A percentile compares a stretch with the other conserved stretches of the same genome.
phyloP scores from a whole-genome alignment of 2,329 filamentous ascomycete species.

The Ceratocystiopsis brevicomis region DNA sequence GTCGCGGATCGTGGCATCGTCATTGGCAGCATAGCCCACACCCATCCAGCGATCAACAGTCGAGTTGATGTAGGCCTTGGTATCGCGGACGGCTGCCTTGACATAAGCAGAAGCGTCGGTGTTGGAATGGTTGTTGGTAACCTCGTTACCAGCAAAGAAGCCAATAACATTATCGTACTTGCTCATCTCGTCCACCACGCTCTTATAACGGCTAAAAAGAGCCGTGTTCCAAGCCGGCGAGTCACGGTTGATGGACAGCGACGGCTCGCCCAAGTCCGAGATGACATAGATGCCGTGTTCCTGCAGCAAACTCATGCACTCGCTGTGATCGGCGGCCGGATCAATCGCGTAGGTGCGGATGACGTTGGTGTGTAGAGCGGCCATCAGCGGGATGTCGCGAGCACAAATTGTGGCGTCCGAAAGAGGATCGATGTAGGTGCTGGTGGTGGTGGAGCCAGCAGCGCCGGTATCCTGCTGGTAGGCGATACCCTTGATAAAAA shows the following conservation, averaged over 20 bases:
- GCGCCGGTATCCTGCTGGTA: slow-evolving; percentile 69
- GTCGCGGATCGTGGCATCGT: slow-evolving; percentile 65
- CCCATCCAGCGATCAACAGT: slow-evolving; percentile 63
- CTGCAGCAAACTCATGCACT: slow-evolving; percentile 68
- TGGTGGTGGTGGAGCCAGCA: slow-evolving; percentile 29
- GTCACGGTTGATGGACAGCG: slow-evolving; percentile 68
- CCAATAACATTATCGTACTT: slow-evolving; percentile 83
- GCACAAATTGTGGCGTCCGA: slow-evolving; percentile 51
- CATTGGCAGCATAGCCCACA: slow-evolving; percentile 92
- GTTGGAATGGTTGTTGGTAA: slow-evolving; percentile 76
- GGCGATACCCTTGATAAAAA: slow-evolving; percentile 79
- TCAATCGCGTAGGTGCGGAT: slow-evolving; percentile 93
- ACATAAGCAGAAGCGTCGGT: slow-evolving; percentile 82
- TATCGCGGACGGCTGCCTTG: slow-evolving; percentile 93
- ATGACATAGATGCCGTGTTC: slow-evolving; percentile 88
- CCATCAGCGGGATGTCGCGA: slow-evolving; percentile 69
- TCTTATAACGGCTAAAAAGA: slow-evolving; percentile 64
- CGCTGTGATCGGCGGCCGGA: slow-evolving; percentile 55
- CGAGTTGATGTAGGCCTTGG: slow-evolving; percentile 77
- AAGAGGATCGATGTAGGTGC: slow-evolving; percentile 64
- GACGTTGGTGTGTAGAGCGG: slow-evolving; percentile 67
- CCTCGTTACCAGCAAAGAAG: slow-evolving; percentile 98
- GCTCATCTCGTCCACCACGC: slow-evolving; percentile 62
- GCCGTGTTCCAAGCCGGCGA: slow-evolving; percentile 59
- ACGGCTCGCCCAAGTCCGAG: slow-evolving; percentile 71